phyloP scores from a whole-genome alignment of 1,139 yeast species.

The Zhuliangozyma blackwelliae region DNA sequence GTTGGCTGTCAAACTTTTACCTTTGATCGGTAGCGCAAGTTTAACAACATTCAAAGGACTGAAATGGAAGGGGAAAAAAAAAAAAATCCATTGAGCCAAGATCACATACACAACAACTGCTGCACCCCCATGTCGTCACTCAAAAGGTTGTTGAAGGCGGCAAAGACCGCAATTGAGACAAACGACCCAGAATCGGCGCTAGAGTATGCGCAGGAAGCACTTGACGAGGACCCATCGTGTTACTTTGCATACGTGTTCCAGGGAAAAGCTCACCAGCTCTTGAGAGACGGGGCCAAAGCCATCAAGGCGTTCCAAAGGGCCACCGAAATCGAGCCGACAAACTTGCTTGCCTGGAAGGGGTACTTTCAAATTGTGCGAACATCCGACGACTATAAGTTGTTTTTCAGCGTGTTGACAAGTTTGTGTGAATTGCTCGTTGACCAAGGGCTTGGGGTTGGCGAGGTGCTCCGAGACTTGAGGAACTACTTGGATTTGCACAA shows the following conservation, averaged over 20 bases:
- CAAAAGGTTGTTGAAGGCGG: conserved; percentile 51
- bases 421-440: conserved; percentile 20
- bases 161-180: conserved; percentile 52
- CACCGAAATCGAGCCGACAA: conserved; percentile 47
- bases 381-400: conserved; percentile 34
- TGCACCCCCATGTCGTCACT: conserved; percentile 17
- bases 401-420: conserved; percentile 42
- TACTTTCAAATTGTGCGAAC: conserved; percentile 41
- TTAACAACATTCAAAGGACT: no score
- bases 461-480: conserved; percentile 43
- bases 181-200: conserved; percentile 59
- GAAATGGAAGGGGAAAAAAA: no score
- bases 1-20: no score
- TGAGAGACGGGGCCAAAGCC: conserved; percentile 41
- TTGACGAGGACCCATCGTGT: conserved; percentile 51
- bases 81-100: no score
- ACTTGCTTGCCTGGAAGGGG: conserved; percentile 80
- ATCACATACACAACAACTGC: no score
- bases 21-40: no score
- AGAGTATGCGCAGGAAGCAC: conserved; percentile 46
- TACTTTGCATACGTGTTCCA: conserved; percentile 63
- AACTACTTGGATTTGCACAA: conserved; percentile 38
- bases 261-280: conserved; percentile 55
- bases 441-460: conserved; percentile 38
- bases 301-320: conserved; percentile 52